Evolutionary conservation across 108 stramenopile genomes (phyloP).

Genomic region (Cyclotella choctawhatcheeana): DNA sequence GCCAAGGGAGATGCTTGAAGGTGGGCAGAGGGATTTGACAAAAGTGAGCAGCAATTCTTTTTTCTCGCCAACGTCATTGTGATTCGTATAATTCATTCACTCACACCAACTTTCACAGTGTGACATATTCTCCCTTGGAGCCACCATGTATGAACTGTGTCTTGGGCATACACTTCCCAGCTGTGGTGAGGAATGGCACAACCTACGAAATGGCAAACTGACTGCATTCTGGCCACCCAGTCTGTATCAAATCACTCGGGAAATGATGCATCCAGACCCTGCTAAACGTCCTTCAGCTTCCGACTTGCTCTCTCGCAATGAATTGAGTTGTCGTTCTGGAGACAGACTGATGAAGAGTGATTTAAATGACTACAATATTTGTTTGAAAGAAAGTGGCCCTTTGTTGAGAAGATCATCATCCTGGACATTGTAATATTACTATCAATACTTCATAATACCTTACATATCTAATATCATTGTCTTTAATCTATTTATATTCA

Average conservation of each 20-base stretch:
- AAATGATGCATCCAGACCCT: constrained; percentile 68
- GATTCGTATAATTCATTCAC: background rate
- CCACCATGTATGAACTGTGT: constrained; percentile 69
- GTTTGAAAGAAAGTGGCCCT: constrained; percentile 1
- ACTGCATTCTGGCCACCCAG: constrained; percentile 36
- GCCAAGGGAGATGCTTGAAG: constrained; percentile 62
- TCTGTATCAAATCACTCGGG: constrained; percentile 35
- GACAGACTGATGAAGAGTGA: background rate
- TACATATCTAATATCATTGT: too few relatives aligned
- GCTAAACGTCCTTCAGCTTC: constrained; percentile 52
- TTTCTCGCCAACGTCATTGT: background rate
- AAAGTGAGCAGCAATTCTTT: constrained; percentile 51
- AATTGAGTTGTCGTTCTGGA: constrained; percentile 11
- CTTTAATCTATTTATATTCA: too few relatives aligned
- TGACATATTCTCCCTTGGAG: constrained; percentile 77
- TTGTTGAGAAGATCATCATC: constrained; percentile 29
- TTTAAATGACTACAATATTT: background rate
- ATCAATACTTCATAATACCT: too few relatives aligned
- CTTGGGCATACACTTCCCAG: constrained; percentile 48
- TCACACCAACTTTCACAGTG: constrained; percentile 18
- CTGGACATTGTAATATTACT: too few relatives aligned
- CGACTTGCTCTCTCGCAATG: constrained; percentile 44
- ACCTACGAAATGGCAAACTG: constrained; percentile 58
- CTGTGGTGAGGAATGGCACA: constrained; percentile 70
- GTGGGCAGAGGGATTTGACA: constrained; percentile 78